Evolutionary conservation across 2,329 filamentous ascomycete species (phyloP), one percentile per base, ranked within the genome.

Genomic region (Talaromyces sp.): DNA sequence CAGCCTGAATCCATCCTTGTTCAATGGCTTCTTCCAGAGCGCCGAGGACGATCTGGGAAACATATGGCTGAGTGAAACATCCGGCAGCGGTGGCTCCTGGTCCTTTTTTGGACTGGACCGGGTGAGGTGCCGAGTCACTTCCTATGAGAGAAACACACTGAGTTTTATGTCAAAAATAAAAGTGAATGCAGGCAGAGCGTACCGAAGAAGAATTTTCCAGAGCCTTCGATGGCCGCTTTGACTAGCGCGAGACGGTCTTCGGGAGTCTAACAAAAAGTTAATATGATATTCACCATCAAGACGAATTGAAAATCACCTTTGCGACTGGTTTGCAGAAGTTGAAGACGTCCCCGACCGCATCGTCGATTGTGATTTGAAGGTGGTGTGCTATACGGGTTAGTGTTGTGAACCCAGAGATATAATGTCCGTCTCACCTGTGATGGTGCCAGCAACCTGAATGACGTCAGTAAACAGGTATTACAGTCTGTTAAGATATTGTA

Each of bases 271-370:
- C 13, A 13, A 17, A 11, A 27, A 25, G 7, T 42, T 39, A 53
- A 30, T 30, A 17, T 53, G 8, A 17, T 7, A 9, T 13, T 30
- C 19, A 0, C 15, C 17, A 53, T 30, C 7, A 27, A 19, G 19
- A 52, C 15, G 13, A 30, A 19, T 47, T 15, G 10, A 25, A 42
- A 36, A 11, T 2, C 52, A 64, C 62, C 59, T 91, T 91, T 57
- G 88, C 85, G 33, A 90, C 85, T 5, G 88, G 88, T 72, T 91
- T 91, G 79, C 88, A 91, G 79, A 93, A 96, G 70, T 88, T 85
- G 84, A 93, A 87, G 71, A 92, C 84, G 69, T 90, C 84, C 58
- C 80, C 80, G 22, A 86, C 85, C 80, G 88, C 89, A 68, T 92
- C 87, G 69, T 95, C 89, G 17, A 91, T 86, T 13, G 89, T 91